A percentile compares a stretch with the other conserved stretches of the same genome.
phyloP scores from a whole-genome alignment of 225 moss, liverwort and hornwort species.

The Sphagnum tenellum region DNA sequence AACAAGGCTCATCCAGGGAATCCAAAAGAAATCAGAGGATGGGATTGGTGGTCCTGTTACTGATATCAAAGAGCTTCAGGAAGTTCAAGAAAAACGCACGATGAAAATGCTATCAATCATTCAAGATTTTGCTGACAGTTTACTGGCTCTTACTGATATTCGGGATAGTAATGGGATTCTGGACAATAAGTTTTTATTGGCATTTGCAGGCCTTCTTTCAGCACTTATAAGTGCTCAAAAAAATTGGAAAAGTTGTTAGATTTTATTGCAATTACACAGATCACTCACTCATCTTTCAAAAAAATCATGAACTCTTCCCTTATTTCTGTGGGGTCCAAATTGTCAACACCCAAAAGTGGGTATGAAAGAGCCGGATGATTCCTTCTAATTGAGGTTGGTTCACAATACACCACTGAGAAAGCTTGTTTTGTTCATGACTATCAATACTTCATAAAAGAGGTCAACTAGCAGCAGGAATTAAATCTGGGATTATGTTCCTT shows the following conservation, averaged over 20 bases:
- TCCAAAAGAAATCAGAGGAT: constrained; percentile 45
- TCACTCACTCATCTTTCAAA: too few relatives aligned
- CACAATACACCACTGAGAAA: too few relatives aligned
- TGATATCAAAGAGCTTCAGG: constrained; percentile 49
- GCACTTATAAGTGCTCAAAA: constrained; percentile 86
- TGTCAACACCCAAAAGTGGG: too few relatives aligned
- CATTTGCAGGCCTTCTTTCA: constrained; percentile 78
- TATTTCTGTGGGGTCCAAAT: too few relatives aligned
- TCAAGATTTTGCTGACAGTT: constrained; percentile 85
- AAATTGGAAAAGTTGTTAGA: constrained; percentile 75
- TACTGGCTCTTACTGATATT: constrained; percentile 82
- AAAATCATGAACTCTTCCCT: too few relatives aligned
- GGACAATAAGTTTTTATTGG: constrained; percentile 61
- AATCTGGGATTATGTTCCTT: too few relatives aligned
- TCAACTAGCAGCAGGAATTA: too few relatives aligned
- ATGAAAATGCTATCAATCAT: constrained; percentile 79
- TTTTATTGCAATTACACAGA: too few relatives aligned
- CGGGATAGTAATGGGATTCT: constrained; percentile 59
- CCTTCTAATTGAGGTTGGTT: too few relatives aligned
- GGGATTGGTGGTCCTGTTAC: constrained; percentile 22
- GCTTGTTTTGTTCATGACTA: too few relatives aligned
- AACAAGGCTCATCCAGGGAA: constrained; percentile 38
- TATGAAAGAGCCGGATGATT: too few relatives aligned
- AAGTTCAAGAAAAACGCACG: constrained; percentile 56
- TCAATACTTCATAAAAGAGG: too few relatives aligned